Percentiles rank a stretch among this genome's conserved stretches.
These are phyloP conservation scores for Fistulifera pelliculosa DNA, from an alignment of 108 stramenopile species.

Conservation along the genomic window DNA sequence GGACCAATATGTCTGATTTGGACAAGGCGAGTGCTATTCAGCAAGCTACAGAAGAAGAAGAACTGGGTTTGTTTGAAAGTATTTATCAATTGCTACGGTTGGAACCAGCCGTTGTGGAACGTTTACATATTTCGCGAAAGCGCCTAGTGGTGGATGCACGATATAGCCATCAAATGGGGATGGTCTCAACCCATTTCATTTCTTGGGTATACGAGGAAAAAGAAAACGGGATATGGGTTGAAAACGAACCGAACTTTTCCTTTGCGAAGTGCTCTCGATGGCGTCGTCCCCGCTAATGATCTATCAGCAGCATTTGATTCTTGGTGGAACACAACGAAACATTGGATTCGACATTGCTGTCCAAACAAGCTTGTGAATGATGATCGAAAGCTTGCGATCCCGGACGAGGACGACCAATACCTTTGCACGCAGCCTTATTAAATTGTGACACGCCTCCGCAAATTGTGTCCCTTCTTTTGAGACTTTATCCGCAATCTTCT, in stretches of 20 bases:
- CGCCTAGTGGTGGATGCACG: not conserved
- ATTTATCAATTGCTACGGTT: conserved; percentile 11
- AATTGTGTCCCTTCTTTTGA: conserved; percentile 20
- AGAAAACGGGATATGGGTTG: not conserved
- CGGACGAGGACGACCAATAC: conserved; percentile 7
- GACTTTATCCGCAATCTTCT: conserved; percentile 11
- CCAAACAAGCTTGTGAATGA: not conserved
- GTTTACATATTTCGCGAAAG: not conserved
- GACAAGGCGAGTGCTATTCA: conserved; percentile 11
- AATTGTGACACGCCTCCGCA: conserved; percentile 20
- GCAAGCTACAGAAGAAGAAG: conserved; percentile 5
- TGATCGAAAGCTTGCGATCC: not conserved
- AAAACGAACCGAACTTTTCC: not conserved
- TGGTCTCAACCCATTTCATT: conserved; percentile 8
- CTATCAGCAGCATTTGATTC: conserved; percentile 5
- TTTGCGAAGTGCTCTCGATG: conserved; percentile 5
- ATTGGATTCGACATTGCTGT: conserved; percentile 23
- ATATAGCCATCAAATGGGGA: not conserved
- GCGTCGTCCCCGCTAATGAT: not conserved
- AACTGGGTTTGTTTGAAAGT: conserved; percentile 7
- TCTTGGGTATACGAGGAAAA: conserved; percentile 2
- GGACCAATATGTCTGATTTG: conserved; percentile 7
- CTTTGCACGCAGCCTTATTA: conserved; percentile 23
- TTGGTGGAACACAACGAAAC: conserved; percentile 18
- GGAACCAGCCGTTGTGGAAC: conserved; percentile 4